Conservation (phyloP, 345 rosid species). For the Heritiera fomes region DNA sequence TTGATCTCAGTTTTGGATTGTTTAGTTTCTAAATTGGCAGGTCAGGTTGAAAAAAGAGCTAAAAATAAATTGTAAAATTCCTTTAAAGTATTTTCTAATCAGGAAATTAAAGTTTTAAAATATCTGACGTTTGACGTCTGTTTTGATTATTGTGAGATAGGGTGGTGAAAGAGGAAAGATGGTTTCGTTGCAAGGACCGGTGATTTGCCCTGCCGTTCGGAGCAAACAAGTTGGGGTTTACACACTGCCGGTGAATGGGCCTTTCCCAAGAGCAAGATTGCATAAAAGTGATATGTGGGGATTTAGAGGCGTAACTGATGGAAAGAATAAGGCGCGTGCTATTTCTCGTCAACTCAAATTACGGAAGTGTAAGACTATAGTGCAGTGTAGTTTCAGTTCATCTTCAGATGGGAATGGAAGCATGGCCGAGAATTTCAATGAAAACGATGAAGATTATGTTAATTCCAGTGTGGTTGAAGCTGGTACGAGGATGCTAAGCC, state of each 20-base stretch:
- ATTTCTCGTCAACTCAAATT: conserved; percentile 29
- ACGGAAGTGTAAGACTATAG: conserved; percentile 32
- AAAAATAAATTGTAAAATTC: background rate
- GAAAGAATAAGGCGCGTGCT: conserved; percentile 29
- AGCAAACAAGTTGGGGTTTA: conserved; percentile 57
- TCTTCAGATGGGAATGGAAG: conserved; percentile 84
- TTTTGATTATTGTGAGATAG: background rate
- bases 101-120: background rate
- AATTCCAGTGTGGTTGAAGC: conserved; percentile 89
- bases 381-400: conserved; percentile 78
- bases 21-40: background rate
- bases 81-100: background rate
- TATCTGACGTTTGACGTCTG: background rate
- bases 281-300: conserved; percentile 49
- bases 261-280: conserved; percentile 29
- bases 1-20: background rate
- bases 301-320: conserved; percentile 34
- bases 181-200: conserved; percentile 78
- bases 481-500: conserved; percentile 44
- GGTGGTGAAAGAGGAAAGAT: conserved; percentile 34
- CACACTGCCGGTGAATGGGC: conserved; percentile 43
- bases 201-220: conserved; percentile 64
- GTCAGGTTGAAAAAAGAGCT: background rate
- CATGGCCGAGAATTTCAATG: conserved; percentile 81
- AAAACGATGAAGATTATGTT: conserved; percentile 79